Base-by-base conservation (phyloP, 2,329 filamentous ascomycete species). In the Botrytis hyacinthi region DNA sequence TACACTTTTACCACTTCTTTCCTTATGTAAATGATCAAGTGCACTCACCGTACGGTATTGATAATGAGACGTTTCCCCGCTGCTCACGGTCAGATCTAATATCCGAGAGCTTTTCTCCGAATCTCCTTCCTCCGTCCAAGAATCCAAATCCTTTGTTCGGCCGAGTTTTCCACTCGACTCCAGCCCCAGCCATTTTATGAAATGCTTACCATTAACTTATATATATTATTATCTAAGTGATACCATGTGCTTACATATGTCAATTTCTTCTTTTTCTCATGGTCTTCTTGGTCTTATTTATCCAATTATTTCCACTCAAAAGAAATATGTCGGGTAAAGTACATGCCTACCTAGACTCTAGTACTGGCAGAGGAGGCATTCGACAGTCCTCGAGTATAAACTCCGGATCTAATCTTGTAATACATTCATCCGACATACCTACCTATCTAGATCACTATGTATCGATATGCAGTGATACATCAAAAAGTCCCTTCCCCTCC, bases 171-270 rank as follows among this genome's bases (percentile, higher is more conserved):
- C 40, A 35, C 35, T 35, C 35, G 32, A 48, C 44, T 70, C 40
- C 18, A 35, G 44, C 44, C 68, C 54, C 54, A 62, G 54, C 68
- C 54, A 70, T 70, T 29, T 62, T 48, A 48, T 18, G 35, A 62
- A n/a, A 59, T 46, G n/a, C n/a, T 60, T 8, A n/a, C 16, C 12
- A 29, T 16, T n/a, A n/a, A n/a, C n/a, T n/a, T 32, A 54, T 18
- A 37, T 37, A 37, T 12, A 29, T 57, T 18, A 57, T 32, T 29
- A 12, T 42, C 54, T 42, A 70, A 35, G 46, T 44, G n/a, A 40
- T 57, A 44, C 18, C 61, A 7, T 5, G 5, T 32, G n/a, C 61
- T 22, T 44, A 44, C 61, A 63, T 44, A 14, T 44, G 8, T 44
- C 37, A 44, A 32, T 22, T 51, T 29, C 32, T 51, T 20, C 32